Percentiles rank a stretch among this genome's conserved stretches.
These are phyloP conservation scores for Kodamaea alishanica DNA, from an alignment of 1,139 yeast species.

Conservation along the genomic window DNA sequence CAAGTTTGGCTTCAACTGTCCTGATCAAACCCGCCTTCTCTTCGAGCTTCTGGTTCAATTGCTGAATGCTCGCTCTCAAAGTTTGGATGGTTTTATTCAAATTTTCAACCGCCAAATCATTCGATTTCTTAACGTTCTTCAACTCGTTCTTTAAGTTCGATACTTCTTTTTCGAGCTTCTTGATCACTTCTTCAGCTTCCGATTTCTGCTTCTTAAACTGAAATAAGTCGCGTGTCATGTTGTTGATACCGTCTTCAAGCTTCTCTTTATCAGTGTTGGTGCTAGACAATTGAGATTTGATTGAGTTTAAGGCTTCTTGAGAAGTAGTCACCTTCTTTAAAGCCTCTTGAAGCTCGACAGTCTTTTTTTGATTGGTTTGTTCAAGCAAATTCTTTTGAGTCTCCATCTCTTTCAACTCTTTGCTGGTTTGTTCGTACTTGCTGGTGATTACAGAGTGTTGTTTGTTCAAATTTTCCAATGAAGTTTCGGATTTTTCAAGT, in stretches of 20 bases:
- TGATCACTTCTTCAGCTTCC: conserved; percentile 43
- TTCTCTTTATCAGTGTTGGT: conserved; percentile 51
- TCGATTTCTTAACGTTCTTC: conserved; percentile 12
- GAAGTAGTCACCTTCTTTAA: conserved; percentile 21
- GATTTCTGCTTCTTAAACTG: conserved; percentile 59
- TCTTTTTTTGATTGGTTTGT: conserved; percentile 24
- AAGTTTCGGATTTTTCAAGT: conserved; percentile 33
- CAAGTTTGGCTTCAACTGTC: conserved; percentile 21
- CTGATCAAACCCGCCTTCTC: conserved; percentile 16
- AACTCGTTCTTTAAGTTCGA: conserved; percentile 9
- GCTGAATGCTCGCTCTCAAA: conserved; percentile 23
- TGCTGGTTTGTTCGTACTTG: conserved; percentile 7
- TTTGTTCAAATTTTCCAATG: conserved; percentile 25
- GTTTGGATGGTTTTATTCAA: conserved; percentile 22
- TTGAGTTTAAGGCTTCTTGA: conserved; percentile 18
- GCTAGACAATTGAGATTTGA: conserved; percentile 27
- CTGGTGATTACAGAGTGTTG: conserved; percentile 7
- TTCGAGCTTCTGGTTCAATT: conserved; percentile 17
- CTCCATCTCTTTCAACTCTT: conserved; percentile 11
- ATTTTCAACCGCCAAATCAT: conserved; percentile 23
- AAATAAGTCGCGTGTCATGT: conserved; percentile 82
- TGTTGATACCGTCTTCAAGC: conserved; percentile 85
- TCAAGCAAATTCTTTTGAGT: conserved; percentile 20
- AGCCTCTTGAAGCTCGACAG: conserved; percentile 30
- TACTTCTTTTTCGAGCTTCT: conserved; percentile 41